Conservation (phyloP, 495 filamentous ascomycete genomes). For the Thozetella sp. region DNA sequence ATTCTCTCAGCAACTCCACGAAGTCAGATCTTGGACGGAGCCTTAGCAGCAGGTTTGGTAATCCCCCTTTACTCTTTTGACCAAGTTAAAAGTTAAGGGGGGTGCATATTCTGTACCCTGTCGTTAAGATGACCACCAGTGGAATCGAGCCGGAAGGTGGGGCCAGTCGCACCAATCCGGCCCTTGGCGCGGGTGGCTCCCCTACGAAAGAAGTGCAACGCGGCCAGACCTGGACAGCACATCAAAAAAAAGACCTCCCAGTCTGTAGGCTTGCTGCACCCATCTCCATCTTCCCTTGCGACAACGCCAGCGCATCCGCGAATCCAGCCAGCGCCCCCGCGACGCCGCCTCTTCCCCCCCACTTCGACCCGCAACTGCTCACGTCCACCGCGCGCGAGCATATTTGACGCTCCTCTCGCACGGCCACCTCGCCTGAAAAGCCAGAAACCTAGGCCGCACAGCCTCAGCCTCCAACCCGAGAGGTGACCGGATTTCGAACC, state of each 20-base stretch:
- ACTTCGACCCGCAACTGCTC: background rate
- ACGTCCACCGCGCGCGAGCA: no score
- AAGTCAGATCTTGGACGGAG: no score
- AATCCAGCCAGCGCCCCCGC: background rate
- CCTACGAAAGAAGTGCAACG: background rate
- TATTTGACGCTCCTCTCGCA: no score
- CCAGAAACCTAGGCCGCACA: no score
- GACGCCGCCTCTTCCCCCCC: background rate
- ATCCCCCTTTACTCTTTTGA: no score
- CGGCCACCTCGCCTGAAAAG: no score
- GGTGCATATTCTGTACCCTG: background rate
- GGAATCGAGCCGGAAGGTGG: background rate
- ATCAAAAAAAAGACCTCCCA: background rate
- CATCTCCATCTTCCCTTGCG: background rate
- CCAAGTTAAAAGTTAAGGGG: no score
- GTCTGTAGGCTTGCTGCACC: background rate
- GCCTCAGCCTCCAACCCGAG: background rate
- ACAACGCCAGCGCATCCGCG: background rate
- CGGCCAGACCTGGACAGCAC: background rate
- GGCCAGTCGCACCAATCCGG: background rate
- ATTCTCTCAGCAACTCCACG: no score
- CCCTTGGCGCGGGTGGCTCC: background rate
- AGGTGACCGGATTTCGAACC: slow-evolving; percentile 5
- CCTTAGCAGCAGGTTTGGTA: no score
- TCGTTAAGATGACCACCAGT: background rate